Evolutionary conservation across 768 basidiomycete species (phyloP), one percentile per base, ranked within the genome.

Genomic region (Xanthoconium purpureum): DNA sequence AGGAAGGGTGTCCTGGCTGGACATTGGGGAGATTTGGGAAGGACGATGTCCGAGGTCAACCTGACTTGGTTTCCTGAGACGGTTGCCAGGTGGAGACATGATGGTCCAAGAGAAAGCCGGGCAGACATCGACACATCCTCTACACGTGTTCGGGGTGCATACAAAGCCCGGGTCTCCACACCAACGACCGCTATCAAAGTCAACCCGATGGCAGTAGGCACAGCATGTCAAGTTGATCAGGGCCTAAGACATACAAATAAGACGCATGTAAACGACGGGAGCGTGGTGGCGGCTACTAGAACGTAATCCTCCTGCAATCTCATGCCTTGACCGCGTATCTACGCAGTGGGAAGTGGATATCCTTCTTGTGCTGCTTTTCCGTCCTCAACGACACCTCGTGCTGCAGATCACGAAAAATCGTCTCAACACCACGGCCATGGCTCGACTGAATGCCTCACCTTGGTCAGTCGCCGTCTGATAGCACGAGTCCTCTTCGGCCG

Each of bases 401-500:
- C 93, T 94, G 67, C 53, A 54, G 33, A 59, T 56, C 48, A 44
- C 47, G 28, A 37, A 37, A 33, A 18, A 29, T 59, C 44, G 49
- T 57, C 42, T 62, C 29, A 59, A 50, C 44, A 29, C 6, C 44
- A 15, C 36, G 37, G 6, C 15, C 24, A 48, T 40, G 20, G 46
- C 50, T 35, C 30, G 50, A 24, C 17, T 49, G 17, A 6, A n/a
- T 5, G 14, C 71, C 85, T 55, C 58, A 92, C 93, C 80, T 88
- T 87, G 65, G 93, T 94, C 77, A 99, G 76, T 73, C 94, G 85
- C 77, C 95, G 84, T 73, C 97, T 86, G 81, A 99, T 98, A 40
- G 97, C 97, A 66, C 97, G 89, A 60, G 97, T 99, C 87, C 89
- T 95, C 89, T 98, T 99, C 63, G 85, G 75, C 63, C 97, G 91